A percentile compares a stretch with the other conserved stretches of the same genome.
Conservation (phyloP, 768 basidiomycete genomes). For the Amanita exitialis region DNA sequence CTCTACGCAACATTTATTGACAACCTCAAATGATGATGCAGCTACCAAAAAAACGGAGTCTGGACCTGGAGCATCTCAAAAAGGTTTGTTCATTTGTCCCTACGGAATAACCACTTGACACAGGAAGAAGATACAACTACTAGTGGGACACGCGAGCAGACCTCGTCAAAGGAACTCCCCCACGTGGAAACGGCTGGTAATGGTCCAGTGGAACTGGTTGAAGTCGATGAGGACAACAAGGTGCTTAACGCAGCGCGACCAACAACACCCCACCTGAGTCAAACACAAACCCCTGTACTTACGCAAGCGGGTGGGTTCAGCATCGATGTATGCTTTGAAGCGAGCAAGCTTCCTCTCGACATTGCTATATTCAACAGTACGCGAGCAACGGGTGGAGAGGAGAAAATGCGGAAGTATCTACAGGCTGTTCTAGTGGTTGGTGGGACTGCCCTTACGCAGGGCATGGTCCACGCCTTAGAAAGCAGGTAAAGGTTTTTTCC, state of each 20-base stretch:
- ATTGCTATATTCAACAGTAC: slow-evolving; percentile 90
- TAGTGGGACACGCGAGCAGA: not conserved
- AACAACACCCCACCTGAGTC: slow-evolving; percentile 10
- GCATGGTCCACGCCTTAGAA: slow-evolving; percentile 79
- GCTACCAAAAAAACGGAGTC: slow-evolving; percentile 1
- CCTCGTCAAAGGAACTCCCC: slow-evolving; percentile 2
- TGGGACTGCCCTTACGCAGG: slow-evolving; percentile 71
- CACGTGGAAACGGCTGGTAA: slow-evolving; percentile 14
- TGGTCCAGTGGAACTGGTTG: slow-evolving; percentile 33
- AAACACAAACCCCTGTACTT: slow-evolving; percentile 16
- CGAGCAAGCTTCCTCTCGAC: slow-evolving; percentile 84
- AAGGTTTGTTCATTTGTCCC: not conserved
- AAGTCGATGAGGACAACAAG: slow-evolving; percentile 38
- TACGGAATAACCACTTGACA: not conserved
- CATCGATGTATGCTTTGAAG: slow-evolving; percentile 77
- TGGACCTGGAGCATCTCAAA: not conserved
- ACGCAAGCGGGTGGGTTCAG: slow-evolving; percentile 34
- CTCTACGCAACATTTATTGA: slow-evolving; percentile 74
- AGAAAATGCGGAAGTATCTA: slow-evolving; percentile 83
- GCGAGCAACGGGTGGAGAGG: slow-evolving; percentile 79
- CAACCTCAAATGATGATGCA: slow-evolving; percentile 14
- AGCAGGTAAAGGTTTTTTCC: slow-evolving; percentile 48
- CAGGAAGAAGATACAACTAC: not conserved
- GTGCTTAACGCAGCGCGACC: slow-evolving; percentile 17
- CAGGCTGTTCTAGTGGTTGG: slow-evolving; percentile 84